Evolutionary conservation across 2,329 filamentous ascomycete species (phyloP).

Genomic region (Penicillium sp.): DNA sequence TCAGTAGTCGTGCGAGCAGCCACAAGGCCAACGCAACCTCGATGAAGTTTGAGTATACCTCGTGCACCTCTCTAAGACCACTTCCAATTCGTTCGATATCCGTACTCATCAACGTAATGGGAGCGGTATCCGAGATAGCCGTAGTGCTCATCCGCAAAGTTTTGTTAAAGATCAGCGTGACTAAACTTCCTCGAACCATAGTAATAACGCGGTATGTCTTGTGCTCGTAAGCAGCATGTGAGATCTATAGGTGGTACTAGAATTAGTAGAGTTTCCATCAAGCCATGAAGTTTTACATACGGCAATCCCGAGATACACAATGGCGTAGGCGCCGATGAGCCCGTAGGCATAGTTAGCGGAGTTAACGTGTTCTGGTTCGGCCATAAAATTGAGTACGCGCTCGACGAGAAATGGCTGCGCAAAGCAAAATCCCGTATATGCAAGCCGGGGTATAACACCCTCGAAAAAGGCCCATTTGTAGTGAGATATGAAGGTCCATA

Average conservation of each 20-base stretch:
- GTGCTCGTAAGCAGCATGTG: constrained; percentile 28
- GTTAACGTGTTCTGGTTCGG: constrained; percentile 15
- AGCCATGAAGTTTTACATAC: constrained; percentile 16
- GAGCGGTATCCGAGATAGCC: constrained; percentile 30
- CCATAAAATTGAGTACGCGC: constrained; percentile 15
- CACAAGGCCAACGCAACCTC: constrained; percentile 13
- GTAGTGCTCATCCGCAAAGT: constrained; percentile 30
- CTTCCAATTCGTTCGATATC: constrained; percentile 34
- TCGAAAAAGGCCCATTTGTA: constrained; percentile 15
- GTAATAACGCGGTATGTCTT: constrained; percentile 30
- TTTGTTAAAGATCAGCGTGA: constrained; percentile 43
- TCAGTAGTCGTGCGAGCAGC: constrained; percentile 11
- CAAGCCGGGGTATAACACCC: constrained; percentile 33
- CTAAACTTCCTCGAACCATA: constrained; percentile 33
- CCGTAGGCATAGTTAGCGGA: constrained; percentile 27
- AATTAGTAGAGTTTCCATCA: neutral
- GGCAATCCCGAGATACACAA: constrained; percentile 35
- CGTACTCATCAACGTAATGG: constrained; percentile 42
- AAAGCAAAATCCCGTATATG: constrained; percentile 37
- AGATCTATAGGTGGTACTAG: constrained; percentile 16
- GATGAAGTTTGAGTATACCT: constrained; percentile 10
- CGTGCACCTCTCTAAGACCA: constrained; percentile 14
- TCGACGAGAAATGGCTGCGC: constrained; percentile 41
- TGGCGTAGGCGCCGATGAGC: constrained; percentile 31
- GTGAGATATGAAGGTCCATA: constrained; percentile 15